These are phyloP conservation scores for Puccinia novopanici DNA, from an alignment of 1,284 basidiomycete species.

Conservation along the genomic window DNA sequence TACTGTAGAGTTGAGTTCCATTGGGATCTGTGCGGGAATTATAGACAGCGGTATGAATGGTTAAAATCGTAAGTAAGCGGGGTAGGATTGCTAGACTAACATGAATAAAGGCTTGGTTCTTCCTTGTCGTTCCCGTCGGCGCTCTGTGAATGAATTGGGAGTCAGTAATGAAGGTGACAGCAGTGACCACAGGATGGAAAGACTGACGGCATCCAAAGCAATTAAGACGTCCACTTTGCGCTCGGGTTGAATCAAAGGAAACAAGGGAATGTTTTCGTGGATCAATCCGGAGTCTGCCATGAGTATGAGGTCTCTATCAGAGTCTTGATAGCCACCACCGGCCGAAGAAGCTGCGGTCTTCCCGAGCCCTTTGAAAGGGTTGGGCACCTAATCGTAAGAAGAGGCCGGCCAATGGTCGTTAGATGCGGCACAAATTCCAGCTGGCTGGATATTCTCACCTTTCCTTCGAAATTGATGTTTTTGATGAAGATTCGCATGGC, in stretches of 20 bases:
- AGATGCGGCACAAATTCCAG: background rate
- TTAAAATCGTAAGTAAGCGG: background rate
- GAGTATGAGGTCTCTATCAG: slow-evolving; percentile 25
- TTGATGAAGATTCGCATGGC: slow-evolving; percentile 14
- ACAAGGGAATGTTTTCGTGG: slow-evolving; percentile 41
- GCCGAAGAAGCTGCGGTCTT: background rate
- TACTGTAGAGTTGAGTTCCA: slow-evolving; percentile 40
- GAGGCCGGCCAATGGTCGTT: too few relatives aligned
- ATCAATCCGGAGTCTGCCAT: slow-evolving; percentile 47
- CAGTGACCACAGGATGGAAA: background rate
- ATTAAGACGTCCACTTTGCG: slow-evolving; percentile 44
- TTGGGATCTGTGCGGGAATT: slow-evolving; percentile 33
- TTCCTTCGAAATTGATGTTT: slow-evolving; percentile 41
- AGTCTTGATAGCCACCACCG: slow-evolving; percentile 18
- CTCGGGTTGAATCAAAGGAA: slow-evolving; percentile 47
- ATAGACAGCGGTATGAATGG: background rate
- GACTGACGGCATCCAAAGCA: slow-evolving; percentile 45
- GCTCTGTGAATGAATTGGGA: background rate
- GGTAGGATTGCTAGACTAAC: slow-evolving; percentile 2
- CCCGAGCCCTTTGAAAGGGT: slow-evolving; percentile 42
- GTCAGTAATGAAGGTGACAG: background rate
- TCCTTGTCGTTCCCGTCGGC: slow-evolving; percentile 16
- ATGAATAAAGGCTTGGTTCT: background rate
- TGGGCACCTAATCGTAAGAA: slow-evolving; percentile 22
- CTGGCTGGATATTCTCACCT: slow-evolving; percentile 2